Evolutionary conservation across 1,284 basidiomycete genomes (phyloP), one percentile per base, ranked within the genome.

Genomic region (Cystobasidium pallidum): DNA sequence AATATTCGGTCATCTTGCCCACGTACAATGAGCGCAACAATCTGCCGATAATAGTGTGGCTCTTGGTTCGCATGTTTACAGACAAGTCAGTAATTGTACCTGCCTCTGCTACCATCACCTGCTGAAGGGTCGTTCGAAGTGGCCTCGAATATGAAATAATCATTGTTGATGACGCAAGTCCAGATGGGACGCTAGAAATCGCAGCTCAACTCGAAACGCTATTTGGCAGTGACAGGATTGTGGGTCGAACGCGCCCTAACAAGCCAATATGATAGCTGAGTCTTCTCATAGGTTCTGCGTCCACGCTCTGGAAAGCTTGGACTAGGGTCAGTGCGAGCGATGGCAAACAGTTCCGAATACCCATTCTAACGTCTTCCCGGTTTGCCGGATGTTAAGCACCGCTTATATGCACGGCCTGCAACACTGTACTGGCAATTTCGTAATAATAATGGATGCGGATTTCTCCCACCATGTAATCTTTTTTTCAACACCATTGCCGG

Each of bases 371-470:
- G 36, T 39, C 13, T 39, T 39, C 36, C 7, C 13, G 36, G 36
- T 13, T 13, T 15, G 34, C 15, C 2, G 1, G 21, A 2, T 39
- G 8, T 39, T 76, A 92, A n/a, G 91, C 66, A 94, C 92, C 17
- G 92, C 92, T 24, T 95, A 95, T 80, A 91, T 94, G 64, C 90
- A 95, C 80, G 92, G 92, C 13, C 84, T 95, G 65, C 88, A 91
- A 77, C 91, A 89, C 80, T 90, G 89, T 78, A 88, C 89, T 0
- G 92, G 92, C n/a, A 91, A 91, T 81, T 95, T 93, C 82, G 91
- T 94, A 41, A 91, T 94, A 79, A 94, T 95, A 81, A 95, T 95
- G 92, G 92, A 95, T 79, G 92, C 92, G 63, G 92, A 95, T 82
- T 94, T 95, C 81, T 94, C 91, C 13, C 92, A 95, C 80, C 92